Percentiles rank a stretch among this genome's conserved stretches.
phyloP scores from a whole-genome alignment of 208 protist species.

The Trypanosomatidae sp. region DNA sequence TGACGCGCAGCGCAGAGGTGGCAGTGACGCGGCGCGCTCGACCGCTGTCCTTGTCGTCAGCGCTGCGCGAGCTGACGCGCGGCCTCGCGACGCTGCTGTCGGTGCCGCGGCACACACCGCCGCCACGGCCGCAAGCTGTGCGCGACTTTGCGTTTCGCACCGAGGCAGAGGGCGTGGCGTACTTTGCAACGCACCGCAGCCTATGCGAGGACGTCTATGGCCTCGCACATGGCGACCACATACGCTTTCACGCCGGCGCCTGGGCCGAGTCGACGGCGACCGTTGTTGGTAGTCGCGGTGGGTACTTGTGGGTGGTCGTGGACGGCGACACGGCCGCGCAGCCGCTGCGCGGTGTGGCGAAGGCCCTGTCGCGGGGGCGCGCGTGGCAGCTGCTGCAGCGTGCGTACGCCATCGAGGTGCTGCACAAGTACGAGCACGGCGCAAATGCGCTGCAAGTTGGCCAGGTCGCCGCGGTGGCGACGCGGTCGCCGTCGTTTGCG shows the following conservation, averaged over 20 bases:
- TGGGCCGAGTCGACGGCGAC: constrained; percentile 11
- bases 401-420: no score
- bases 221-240: constrained; percentile 30
- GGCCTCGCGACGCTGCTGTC: neutral
- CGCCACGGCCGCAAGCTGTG: constrained; percentile 15
- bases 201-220: constrained; percentile 52
- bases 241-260: constrained; percentile 13
- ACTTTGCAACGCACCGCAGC: constrained; percentile 49
- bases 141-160: constrained; percentile 59
- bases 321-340: constrained; percentile 16
- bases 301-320: constrained; percentile 35
- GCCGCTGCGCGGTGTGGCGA: no score
- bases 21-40: no score
- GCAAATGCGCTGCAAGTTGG: neutral
- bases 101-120: neutral
- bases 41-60: no score
- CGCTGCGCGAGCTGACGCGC: no score
- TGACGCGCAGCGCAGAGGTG: no score
- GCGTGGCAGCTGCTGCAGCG: no score
- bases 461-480: neutral
- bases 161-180: constrained; percentile 21
- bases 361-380: no score
- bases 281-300: constrained; percentile 51
- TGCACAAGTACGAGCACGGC: neutral
- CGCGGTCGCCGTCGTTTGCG: neutral